A percentile compares a stretch with the other conserved stretches of the same genome.
phyloP scores from a whole-genome alignment of 148 eudicot species.

The Pouteria glomerata region DNA sequence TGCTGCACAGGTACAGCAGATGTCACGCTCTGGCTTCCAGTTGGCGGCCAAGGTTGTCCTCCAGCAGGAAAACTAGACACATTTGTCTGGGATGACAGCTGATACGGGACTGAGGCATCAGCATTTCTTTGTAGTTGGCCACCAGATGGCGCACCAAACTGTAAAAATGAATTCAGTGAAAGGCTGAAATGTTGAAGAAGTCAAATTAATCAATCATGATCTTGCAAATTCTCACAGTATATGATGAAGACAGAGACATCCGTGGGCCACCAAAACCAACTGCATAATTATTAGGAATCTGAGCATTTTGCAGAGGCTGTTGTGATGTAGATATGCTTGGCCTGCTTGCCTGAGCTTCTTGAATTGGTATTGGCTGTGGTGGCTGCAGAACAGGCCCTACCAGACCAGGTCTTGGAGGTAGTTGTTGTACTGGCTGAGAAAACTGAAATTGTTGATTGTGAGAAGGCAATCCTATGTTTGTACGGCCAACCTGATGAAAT shows the following conservation, averaged over 20 bases:
- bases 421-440: slow-evolving; percentile 57
- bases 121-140: slow-evolving; percentile 47
- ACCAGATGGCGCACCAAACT: slow-evolving; percentile 31
- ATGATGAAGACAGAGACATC: slow-evolving; percentile 42
- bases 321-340: slow-evolving; percentile 45
- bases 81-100: slow-evolving; percentile 42
- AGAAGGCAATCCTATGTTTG: slow-evolving; percentile 61
- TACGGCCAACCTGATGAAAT: slow-evolving; percentile 49
- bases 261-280: slow-evolving; percentile 48
- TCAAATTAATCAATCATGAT: slow-evolving; percentile 9
- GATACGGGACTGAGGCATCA: slow-evolving; percentile 44
- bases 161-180: slow-evolving; percentile 10
- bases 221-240: slow-evolving; percentile 45
- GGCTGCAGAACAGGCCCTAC: slow-evolving; percentile 46
- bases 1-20: slow-evolving; percentile 38
- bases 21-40: slow-evolving; percentile 38
- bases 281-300: slow-evolving; percentile 40
- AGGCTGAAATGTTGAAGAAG: background rate
- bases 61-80: slow-evolving; percentile 37
- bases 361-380: slow-evolving; percentile 42
- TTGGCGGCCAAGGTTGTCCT: slow-evolving; percentile 38
- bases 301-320: slow-evolving; percentile 56
- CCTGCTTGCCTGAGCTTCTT: slow-evolving; percentile 53
- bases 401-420: slow-evolving; percentile 43
- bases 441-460: slow-evolving; percentile 53